Base-by-base conservation (phyloP, 352 stramenopile genomes). In the Globisporangium spiculum region DNA sequence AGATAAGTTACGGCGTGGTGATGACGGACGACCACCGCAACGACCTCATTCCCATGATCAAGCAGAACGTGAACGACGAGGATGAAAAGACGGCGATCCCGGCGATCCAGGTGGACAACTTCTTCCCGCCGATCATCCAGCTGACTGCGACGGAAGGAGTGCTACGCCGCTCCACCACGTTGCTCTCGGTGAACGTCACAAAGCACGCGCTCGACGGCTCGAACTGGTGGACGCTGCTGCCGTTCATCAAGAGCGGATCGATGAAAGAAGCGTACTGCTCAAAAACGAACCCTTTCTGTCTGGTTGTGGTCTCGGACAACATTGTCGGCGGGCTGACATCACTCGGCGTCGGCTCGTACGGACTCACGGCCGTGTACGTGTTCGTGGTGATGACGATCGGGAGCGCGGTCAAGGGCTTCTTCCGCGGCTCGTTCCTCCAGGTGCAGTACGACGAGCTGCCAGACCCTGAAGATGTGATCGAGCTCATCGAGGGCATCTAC, bases 351-450 rank as follows among this genome's bases (percentile, higher is more conserved):
- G 89, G 84, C 55, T 92, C 85, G 54, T 96, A 96, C 52, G 89
- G 89, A 26, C 79, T 96, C 70, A 93, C 86, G 3, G 89, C 89
- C 0, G 83, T 93, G 44, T 96, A 96, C 71, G 71, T 96, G 60
- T 96, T 96, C 60, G 89, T 96, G 20, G 75, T 96, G 26, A 85
- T 96, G 34, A 96, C 89, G 1, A 90, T 96, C 53, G 89, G 89
- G n/a, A 90, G 73, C 26, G 83, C 85, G 2, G 88, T 96, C 27
- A 94, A 94, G 68, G 74, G 78, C 10, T 92, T 93, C 63, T 92
- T 96, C 73, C 89, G 89, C 10, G 88, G 88, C 8, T 84, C 79
- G n/a, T 61, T 94, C 36, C 88, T 84, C 70, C 70, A 92, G 68
- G 90, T 96, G 61, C 84, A 94, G 67, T 95, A 95, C 71, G 67